A percentile compares a stretch with the other conserved stretches of the same genome.
These are phyloP conservation scores for Erucastrum elatum DNA, from an alignment of 345 rosid species.

Conservation along the genomic window DNA sequence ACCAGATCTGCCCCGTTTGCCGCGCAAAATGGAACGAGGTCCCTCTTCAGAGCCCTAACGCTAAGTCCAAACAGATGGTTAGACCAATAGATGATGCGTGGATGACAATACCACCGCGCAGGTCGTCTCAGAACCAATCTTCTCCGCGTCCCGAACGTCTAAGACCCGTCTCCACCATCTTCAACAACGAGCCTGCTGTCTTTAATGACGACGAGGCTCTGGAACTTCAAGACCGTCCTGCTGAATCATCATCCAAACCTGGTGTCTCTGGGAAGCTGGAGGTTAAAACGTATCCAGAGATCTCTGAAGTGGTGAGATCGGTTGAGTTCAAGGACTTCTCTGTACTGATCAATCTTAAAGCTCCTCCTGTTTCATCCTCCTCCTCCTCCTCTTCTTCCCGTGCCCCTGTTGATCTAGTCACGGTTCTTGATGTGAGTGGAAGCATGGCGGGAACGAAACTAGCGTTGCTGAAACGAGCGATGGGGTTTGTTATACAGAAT, in stretches of 20 bases:
- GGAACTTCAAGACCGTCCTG: conserved; percentile 42
- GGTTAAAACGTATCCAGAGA: conserved; percentile 69
- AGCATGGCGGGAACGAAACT: conserved; percentile 98
- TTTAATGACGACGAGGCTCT: conserved; percentile 83
- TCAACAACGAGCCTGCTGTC: conserved; percentile 61
- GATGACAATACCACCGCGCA: conserved; percentile 57
- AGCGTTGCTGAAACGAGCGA: conserved; percentile 91
- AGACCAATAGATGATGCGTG: conserved; percentile 62
- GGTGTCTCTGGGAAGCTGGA: conserved; percentile 46
- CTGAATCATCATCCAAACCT: conserved; percentile 21
- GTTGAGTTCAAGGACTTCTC: conserved; percentile 61
- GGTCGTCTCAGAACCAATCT: conserved; percentile 46
- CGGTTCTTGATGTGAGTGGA: conserved; percentile 97
- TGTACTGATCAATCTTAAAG: conserved; percentile 81
- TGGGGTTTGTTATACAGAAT: conserved; percentile 98
- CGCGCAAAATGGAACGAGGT: conserved; percentile 91
- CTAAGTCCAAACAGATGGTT: conserved; percentile 35
- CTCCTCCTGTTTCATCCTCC: conserved; percentile 50
- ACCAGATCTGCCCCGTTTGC: conserved; percentile 90
- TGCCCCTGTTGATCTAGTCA: conserved; percentile 87
- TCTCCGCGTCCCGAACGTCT: conserved; percentile 41
- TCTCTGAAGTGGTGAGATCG: conserved; percentile 55
- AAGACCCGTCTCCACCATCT: conserved; percentile 54
- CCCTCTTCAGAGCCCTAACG: conserved; percentile 60
- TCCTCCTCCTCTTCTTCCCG: conserved; percentile 47